Conservation (phyloP, 1,284 basidiomycete species). For the Melampsora larici-populina region DNA sequence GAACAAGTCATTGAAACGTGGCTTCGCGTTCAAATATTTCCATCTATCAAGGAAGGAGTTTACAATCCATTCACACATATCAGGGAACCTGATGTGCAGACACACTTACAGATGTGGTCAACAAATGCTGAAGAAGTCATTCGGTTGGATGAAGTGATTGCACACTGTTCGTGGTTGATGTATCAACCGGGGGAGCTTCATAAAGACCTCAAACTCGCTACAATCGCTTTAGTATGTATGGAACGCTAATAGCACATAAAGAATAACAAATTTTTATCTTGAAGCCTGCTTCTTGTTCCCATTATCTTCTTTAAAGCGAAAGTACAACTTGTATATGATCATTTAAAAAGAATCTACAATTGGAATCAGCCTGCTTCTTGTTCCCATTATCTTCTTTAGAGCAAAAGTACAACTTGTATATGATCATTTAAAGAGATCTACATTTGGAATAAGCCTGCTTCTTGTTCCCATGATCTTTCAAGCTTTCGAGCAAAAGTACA, state of each 20-base stretch:
- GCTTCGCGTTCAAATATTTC: not conserved
- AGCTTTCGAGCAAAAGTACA: too few relatives aligned
- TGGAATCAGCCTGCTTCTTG: too few relatives aligned
- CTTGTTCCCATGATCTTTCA: too few relatives aligned
- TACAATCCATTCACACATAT: not conserved
- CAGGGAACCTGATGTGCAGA: slow-evolving; percentile 1
- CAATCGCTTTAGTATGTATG: not conserved
- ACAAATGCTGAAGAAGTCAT: not conserved
- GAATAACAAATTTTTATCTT: too few relatives aligned
- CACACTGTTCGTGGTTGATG: slow-evolving; percentile 23
- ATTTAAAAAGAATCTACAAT: too few relatives aligned
- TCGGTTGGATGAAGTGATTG: slow-evolving; percentile 5
- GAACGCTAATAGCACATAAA: not conserved
- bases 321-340: too few relatives aligned
- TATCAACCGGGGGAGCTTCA: not conserved
- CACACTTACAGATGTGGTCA: not conserved
- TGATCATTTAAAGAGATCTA: too few relatives aligned
- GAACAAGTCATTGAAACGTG: not conserved
- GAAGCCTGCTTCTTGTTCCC: too few relatives aligned
- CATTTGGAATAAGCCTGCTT: too few relatives aligned
- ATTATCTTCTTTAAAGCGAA: too few relatives aligned
- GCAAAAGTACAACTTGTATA: too few relatives aligned
- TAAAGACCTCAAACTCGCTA: not conserved
- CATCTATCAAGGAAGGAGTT: not conserved
- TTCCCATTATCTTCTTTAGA: too few relatives aligned